A percentile compares a stretch with the other conserved stretches of the same genome.
These are phyloP conservation scores for Cladophialophora immunda DNA, from an alignment of 2,329 filamentous ascomycete species.

Conservation along the genomic window DNA sequence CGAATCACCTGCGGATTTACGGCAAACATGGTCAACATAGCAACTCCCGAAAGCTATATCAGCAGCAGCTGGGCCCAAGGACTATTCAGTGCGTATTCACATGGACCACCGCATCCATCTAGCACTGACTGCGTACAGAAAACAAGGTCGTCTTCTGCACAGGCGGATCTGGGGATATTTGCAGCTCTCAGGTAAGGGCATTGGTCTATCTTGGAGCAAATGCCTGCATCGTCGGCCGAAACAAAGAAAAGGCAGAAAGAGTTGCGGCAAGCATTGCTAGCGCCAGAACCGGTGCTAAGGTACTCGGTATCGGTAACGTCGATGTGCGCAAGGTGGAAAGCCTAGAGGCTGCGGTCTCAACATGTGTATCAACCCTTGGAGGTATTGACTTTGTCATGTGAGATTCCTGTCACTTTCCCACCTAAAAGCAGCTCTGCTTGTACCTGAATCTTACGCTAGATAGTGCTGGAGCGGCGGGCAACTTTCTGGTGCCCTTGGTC, in stretches of 20 bases:
- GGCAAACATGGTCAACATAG: too few species aligned
- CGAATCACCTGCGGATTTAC: too few species aligned
- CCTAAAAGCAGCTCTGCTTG: too few species aligned
- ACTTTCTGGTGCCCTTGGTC: slow-evolving; percentile 22
- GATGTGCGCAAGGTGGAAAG: slow-evolving; percentile 76
- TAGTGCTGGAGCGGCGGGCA: slow-evolving; percentile 32
- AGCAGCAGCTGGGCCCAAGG: too few species aligned
- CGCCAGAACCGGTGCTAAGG: slow-evolving; percentile 77
- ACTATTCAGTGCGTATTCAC: too few species aligned
- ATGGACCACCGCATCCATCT: too few species aligned
- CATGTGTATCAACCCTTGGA: slow-evolving; percentile 82
- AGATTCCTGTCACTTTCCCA: slow-evolving; percentile 62
- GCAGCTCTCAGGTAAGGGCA: slow-evolving; percentile 89
- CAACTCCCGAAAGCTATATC: too few species aligned
- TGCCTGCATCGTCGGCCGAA: slow-evolving; percentile 85
- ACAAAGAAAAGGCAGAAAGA: slow-evolving; percentile 82
- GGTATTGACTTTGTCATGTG: slow-evolving; percentile 88
- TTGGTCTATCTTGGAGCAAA: slow-evolving; percentile 89
- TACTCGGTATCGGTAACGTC: slow-evolving; percentile 79
- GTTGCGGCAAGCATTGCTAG: slow-evolving; percentile 82
- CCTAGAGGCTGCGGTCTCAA: slow-evolving; percentile 76
- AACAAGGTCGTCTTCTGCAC: slow-evolving; percentile 93
- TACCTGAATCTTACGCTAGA: background rate
- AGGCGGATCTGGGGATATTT: slow-evolving; percentile 89
- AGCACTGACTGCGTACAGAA: too few species aligned